Evolutionary conservation across 768 basidiomycete genomes (phyloP).

Genomic region (Phanerodontia chrysosporium): DNA sequence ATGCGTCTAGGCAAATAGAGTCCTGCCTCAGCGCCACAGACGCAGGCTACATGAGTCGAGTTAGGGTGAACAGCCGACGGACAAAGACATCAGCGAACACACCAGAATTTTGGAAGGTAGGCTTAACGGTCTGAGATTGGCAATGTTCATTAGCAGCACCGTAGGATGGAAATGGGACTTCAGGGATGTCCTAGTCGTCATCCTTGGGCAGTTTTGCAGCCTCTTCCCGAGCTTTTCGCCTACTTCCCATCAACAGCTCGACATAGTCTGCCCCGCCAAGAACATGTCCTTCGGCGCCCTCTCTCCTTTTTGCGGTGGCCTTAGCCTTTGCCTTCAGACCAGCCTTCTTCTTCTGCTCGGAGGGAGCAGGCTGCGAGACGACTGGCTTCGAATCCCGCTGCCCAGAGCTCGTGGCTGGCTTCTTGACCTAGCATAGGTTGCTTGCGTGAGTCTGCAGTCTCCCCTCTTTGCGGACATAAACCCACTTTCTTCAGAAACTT

Average conservation of each 20-base stretch:
- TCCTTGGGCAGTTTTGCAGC: slow-evolving; percentile 52
- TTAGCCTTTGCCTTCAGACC: slow-evolving; percentile 41
- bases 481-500: slow-evolving; percentile 16
- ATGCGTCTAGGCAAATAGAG: no score
- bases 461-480: not conserved
- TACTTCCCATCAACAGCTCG: slow-evolving; percentile 63
- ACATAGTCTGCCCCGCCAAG: slow-evolving; percentile 79
- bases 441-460: not conserved
- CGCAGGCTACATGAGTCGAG: no score
- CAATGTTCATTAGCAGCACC: no score
- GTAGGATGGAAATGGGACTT: no score
- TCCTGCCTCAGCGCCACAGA: no score
- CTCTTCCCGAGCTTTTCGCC: slow-evolving; percentile 62
- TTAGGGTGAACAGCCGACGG: no score
- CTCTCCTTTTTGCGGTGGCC: slow-evolving; percentile 17
- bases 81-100: no score
- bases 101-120: no score
- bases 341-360: slow-evolving; percentile 42
- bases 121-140: no score
- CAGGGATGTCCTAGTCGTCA: no score
- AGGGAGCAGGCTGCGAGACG: slow-evolving; percentile 19
- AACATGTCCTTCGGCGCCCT: slow-evolving; percentile 36
- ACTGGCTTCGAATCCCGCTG: slow-evolving; percentile 4
- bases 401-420: not conserved
- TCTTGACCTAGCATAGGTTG: slow-evolving; percentile 6